Evolutionary conservation across 495 filamentous ascomycete genomes (phyloP).

Genomic region (Penicillium manginii): DNA sequence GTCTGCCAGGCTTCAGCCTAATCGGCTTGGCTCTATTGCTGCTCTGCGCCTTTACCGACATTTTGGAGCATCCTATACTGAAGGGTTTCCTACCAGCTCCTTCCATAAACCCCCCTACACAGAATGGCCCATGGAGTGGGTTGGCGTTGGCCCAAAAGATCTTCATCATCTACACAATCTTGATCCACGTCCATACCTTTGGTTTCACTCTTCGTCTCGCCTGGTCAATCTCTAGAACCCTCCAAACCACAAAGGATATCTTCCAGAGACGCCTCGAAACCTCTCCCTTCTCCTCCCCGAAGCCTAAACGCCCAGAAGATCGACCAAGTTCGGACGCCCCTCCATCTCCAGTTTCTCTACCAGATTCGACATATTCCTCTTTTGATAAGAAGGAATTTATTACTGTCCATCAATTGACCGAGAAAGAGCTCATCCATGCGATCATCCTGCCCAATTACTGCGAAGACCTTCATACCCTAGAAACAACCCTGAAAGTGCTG

Average conservation of each 20-base stretch:
- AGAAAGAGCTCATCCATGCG: slow-evolving; percentile 55
- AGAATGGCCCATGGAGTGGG: slow-evolving; percentile 18
- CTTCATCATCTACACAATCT: slow-evolving; percentile 37
- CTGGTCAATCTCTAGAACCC: slow-evolving; percentile 30
- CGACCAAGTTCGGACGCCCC: slow-evolving; percentile 13
- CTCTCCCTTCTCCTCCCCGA: slow-evolving; percentile 1
- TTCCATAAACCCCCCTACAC: slow-evolving; percentile 5
- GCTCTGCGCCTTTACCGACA: slow-evolving; percentile 30
- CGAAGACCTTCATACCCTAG: slow-evolving; percentile 65
- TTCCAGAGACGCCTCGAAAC: slow-evolving; percentile 28
- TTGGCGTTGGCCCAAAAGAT: slow-evolving; percentile 32
- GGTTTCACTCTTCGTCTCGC: slow-evolving; percentile 37
- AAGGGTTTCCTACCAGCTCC: slow-evolving; percentile 19
- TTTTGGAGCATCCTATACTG: slow-evolving; percentile 23
- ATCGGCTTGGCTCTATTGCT: slow-evolving; percentile 31
- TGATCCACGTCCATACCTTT: slow-evolving; percentile 36
- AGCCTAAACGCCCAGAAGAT: slow-evolving; percentile 3
- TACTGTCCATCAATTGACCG: slow-evolving; percentile 11
- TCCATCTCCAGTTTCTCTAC: slow-evolving; percentile 14
- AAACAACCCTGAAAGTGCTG: slow-evolving; percentile 66
- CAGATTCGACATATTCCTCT: not conserved
- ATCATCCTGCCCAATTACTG: slow-evolving; percentile 73
- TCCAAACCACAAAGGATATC: slow-evolving; percentile 24
- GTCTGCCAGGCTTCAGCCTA: slow-evolving; percentile 44
- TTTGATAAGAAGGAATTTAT: not conserved